A percentile compares a stretch with the other conserved stretches of the same genome.
These are phyloP conservation scores for Pyricularia pennisetigena DNA, from an alignment of 2,329 filamentous ascomycete genomes.

Conservation along the genomic window DNA sequence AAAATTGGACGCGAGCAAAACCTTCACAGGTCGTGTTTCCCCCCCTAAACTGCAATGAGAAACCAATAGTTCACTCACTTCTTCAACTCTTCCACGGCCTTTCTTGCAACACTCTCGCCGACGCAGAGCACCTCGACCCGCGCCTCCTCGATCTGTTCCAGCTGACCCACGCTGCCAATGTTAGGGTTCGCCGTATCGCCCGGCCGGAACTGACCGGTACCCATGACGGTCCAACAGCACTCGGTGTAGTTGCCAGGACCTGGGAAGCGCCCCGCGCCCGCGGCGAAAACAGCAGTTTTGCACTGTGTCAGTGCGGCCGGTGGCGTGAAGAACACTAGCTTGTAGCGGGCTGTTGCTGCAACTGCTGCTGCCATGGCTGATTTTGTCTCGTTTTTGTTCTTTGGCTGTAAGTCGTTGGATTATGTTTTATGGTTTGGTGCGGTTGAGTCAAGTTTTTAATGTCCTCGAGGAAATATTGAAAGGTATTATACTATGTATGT, in stretches of 20 bases:
- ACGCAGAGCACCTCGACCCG: slow-evolving; percentile 54
- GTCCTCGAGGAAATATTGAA: background rate
- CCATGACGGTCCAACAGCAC: slow-evolving; percentile 38
- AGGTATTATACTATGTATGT: background rate
- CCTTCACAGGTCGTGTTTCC: background rate
- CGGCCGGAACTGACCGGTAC: slow-evolving; percentile 57
- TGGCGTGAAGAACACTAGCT: slow-evolving; percentile 41
- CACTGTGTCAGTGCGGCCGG: slow-evolving; percentile 31
- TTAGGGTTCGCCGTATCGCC: slow-evolving; percentile 50
- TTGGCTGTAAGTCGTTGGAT: background rate
- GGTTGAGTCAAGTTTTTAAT: background rate
- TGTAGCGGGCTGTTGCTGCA: slow-evolving; percentile 11
- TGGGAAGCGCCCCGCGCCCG: slow-evolving; percentile 45
- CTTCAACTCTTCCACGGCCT: slow-evolving; percentile 55
- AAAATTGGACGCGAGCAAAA: background rate
- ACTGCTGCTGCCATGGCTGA: background rate
- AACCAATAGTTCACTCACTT: slow-evolving; percentile 31
- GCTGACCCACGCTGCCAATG: slow-evolving; percentile 34
- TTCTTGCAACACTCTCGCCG: slow-evolving; percentile 43
- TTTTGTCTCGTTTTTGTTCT: background rate
- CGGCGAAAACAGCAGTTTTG: slow-evolving; percentile 46
- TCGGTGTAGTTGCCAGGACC: slow-evolving; percentile 43
- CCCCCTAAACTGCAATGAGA: background rate
- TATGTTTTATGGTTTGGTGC: background rate
- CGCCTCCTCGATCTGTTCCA: slow-evolving; percentile 51